Evolutionary conservation across 2,329 filamentous ascomycete species (phyloP), one percentile per base, ranked within the genome.

Genomic region (Fusarium cyanostomum): DNA sequence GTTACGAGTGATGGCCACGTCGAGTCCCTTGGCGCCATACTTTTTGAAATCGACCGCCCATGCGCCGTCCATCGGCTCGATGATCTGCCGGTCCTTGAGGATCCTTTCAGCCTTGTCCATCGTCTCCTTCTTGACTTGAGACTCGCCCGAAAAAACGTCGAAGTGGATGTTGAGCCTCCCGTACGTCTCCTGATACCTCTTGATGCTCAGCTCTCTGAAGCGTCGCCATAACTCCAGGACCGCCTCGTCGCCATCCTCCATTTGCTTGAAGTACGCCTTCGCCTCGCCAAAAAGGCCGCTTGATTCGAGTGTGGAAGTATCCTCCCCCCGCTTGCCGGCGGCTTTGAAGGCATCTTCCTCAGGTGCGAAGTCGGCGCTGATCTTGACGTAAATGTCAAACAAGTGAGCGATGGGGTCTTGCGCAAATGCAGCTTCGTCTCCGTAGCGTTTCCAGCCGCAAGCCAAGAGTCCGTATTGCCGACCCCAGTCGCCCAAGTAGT

Each of bases 401-500:
- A 93, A 78, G 72, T 92, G 90, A 54, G 86, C 85, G 64, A 92
- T 89, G 2, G 90, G 89, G 68, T 92, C 88, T 45, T 81, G 79
- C 41, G 82, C 75, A 10, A 92, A 78, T 56, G 84, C 82, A 49
- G 89, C 85, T 68, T 92, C 88, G 41, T 81, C 85, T 2, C 90
- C 90, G 66, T 87, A 92, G 62, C 82, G 84, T 63, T 88, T 78
- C 75, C 87, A 93, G 0, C 88, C 90, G 28, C 90, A 81, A 7
- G 88, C 88, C 37, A 92, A 77, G 8, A 92, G 82, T 57, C 83
- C 83, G 43, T 84, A 90, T 71, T 91, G 89, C 75, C 90, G 91
- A 21, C 90, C 90, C 90, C 90, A 93, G 73, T 93, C 90, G 31
- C 90, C 90, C 0, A 92, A 81, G 71, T 92, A 93, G 77, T 92